These are phyloP conservation scores for Wallacemonas sp. DNA, from an alignment of 208 protist species.

Conservation along the genomic window DNA sequence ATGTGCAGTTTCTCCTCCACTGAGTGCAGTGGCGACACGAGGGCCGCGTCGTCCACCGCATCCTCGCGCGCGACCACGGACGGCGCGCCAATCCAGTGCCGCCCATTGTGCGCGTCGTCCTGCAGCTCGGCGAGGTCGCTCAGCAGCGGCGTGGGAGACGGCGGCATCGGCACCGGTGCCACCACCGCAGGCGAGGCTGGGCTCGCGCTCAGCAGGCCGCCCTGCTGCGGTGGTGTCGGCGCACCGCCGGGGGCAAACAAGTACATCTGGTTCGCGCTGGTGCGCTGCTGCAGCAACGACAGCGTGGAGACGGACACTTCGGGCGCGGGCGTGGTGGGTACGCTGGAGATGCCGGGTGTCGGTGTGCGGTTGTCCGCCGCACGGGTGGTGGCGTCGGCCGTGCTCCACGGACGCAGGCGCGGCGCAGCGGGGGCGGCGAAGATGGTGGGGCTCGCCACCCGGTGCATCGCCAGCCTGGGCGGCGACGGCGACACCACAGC, in stretches of 20 bases:
- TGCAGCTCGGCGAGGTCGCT: slow-evolving; percentile 6
- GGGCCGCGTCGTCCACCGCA: slow-evolving; percentile 1
- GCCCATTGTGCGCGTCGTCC: background rate
- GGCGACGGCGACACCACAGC: background rate
- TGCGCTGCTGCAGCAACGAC: slow-evolving; percentile 1
- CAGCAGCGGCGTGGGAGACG: background rate
- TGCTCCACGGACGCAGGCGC: background rate
- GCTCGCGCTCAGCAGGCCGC: background rate
- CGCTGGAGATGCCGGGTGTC: background rate
- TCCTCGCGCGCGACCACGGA: slow-evolving; percentile 1
- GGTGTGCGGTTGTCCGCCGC: background rate
- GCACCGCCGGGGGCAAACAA: background rate
- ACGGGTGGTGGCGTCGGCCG: background rate
- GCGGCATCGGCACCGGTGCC: too few relatives aligned
- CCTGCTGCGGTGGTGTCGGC: background rate
- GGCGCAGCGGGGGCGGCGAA: background rate
- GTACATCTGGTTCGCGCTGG: slow-evolving; percentile 1
- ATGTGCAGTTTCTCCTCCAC: background rate
- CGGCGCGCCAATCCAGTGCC: slow-evolving; percentile 7
- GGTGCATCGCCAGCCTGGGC: background rate
- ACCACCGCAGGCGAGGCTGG: too few relatives aligned
- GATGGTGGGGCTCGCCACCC: background rate
- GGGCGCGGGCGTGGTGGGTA: background rate
- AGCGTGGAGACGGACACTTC: slow-evolving; percentile 6
- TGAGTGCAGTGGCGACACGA: background rate